Percentiles rank a stretch among this genome's conserved stretches.
phyloP scores from a whole-genome alignment of 306 rosid species.

The Corylus americana region DNA sequence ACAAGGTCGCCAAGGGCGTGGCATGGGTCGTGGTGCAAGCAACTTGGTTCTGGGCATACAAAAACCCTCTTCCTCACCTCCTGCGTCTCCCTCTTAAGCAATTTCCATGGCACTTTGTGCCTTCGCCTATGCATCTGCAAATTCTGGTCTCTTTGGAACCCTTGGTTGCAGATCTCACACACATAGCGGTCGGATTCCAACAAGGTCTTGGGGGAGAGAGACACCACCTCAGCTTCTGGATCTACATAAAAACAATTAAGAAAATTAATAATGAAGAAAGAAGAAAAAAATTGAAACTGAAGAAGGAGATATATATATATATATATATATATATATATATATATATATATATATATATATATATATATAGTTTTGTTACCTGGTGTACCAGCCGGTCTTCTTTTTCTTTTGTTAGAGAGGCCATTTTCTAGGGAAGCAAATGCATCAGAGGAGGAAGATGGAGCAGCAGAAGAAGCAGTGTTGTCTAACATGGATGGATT shows the following conservation, averaged over 20 bases:
- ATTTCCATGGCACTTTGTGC: conserved; percentile 94
- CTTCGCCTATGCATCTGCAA: conserved; percentile 95
- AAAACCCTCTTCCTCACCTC: conserved; percentile 75
- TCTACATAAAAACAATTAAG: conserved; percentile 35
- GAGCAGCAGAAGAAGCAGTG: conserved; percentile 39
- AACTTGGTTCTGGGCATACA: conserved; percentile 86
- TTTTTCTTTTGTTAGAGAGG: conserved; percentile 60
- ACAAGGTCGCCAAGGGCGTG: conserved; percentile 97
- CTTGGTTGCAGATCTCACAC: conserved; percentile 99
- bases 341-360: too few species aligned
- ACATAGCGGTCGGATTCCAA: conserved; percentile 88
- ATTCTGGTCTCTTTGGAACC: conserved; percentile 95
- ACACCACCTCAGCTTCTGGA: conserved; percentile 97
- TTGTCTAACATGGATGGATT: conserved; percentile 62
- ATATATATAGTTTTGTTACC: conserved; percentile 39
- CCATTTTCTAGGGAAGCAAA: conserved; percentile 58
- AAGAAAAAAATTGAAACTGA: not conserved
- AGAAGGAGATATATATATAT: too few species aligned
- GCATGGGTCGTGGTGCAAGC: conserved; percentile 85
- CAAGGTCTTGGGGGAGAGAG: conserved; percentile 80
- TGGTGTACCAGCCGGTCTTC: conserved; percentile 99
- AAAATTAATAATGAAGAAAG: not conserved
- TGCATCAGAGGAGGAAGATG: conserved; percentile 48
- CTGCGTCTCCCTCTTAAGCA: conserved; percentile 64
- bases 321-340: too few species aligned